phyloP scores from a whole-genome alignment of 2,329 filamentous ascomycete species.

The Alternaria ethzedia region DNA sequence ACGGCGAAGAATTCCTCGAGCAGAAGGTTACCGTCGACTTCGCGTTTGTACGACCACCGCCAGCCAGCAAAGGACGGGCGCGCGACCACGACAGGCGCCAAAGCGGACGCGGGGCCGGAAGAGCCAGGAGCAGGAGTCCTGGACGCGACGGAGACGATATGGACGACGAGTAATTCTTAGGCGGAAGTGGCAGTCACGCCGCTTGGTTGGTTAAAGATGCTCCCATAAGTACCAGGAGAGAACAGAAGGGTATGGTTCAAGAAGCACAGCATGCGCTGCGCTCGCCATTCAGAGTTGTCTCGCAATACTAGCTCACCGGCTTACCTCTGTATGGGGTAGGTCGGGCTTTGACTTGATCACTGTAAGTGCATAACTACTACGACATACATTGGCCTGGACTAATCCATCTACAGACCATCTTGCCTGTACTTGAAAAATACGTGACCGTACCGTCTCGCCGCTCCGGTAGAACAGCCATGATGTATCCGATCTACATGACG shows the following conservation, averaged over 20 bases:
- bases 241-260: not conserved
- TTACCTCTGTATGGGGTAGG: constrained; percentile 15
- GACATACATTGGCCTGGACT: not conserved
- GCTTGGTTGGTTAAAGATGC: not conserved
- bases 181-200: not conserved
- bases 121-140: constrained; percentile 54
- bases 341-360: constrained; percentile 15
- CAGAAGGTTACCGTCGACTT: constrained; percentile 84
- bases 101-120: constrained; percentile 38
- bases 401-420: not conserved
- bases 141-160: constrained; percentile 46
- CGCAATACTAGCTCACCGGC: constrained; percentile 22
- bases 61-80: constrained; percentile 55
- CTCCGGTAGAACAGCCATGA: not conserved
- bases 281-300: not conserved
- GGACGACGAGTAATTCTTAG: constrained; percentile 25
- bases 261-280: not conserved
- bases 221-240: not conserved
- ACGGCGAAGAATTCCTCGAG: constrained; percentile 78
- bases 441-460: not conserved
- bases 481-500: not conserved
- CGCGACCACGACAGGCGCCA: constrained; percentile 42
- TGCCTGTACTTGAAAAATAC: not conserved
- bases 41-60: constrained; percentile 82
- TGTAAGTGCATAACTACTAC: constrained; percentile 16